These are phyloP conservation scores for Entrophospora sp. DNA, from an alignment of 192 early-diverging fungal genomes.

Conservation along the genomic window DNA sequence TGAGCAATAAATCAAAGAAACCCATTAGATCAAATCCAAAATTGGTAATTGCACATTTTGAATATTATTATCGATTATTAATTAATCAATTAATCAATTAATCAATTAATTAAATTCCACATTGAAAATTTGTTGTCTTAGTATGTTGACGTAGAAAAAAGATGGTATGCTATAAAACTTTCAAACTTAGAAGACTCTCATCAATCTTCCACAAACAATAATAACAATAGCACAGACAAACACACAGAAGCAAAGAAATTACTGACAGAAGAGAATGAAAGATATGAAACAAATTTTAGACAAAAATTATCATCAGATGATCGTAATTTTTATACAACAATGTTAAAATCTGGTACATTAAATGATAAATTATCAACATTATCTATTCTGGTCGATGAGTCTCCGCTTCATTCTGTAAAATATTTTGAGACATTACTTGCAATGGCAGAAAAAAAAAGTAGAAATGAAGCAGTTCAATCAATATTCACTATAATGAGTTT, in stretches of 20 bases:
- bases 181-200: no score
- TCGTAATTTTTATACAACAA: slow-evolving; percentile 75
- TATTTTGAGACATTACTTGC: slow-evolving; percentile 67
- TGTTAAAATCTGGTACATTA: slow-evolving; percentile 85
- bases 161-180: no score
- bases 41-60: no score
- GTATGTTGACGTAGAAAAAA: no score
- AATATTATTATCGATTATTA: no score
- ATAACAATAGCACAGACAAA: no score
- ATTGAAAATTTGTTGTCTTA: no score
- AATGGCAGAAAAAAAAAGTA: slow-evolving; percentile 86
- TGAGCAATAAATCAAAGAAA: no score
- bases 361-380: slow-evolving; percentile 91
- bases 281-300: slow-evolving; percentile 42
- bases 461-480: slow-evolving; percentile 78
- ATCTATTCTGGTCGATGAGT: slow-evolving; percentile 85
- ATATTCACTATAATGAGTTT: slow-evolving; percentile 87
- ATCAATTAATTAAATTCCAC: no score
- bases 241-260: slow-evolving; percentile 31
- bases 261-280: slow-evolving; percentile 54
- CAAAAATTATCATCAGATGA: slow-evolving; percentile 74
- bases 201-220: no score
- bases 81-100: no score
- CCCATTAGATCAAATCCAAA: no score
- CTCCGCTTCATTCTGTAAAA: slow-evolving; percentile 72